Evolutionary conservation across 2,329 filamentous ascomycete species (phyloP).

Genomic region (Hymenoscyphus fructigenus): DNA sequence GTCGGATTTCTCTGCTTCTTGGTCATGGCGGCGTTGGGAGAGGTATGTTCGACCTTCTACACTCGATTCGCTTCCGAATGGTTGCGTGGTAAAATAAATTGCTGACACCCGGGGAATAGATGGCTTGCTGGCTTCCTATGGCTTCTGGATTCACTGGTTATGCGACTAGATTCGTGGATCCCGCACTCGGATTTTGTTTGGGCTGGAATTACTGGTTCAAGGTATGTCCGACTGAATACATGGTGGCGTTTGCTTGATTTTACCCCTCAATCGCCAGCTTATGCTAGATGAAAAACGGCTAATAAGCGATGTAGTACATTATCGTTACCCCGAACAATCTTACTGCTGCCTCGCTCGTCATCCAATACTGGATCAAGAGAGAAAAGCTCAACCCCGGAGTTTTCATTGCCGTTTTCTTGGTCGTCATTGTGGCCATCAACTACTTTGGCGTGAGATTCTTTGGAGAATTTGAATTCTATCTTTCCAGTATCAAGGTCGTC

Average conservation of each 20-base stretch:
- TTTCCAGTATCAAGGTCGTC: conserved; percentile 66
- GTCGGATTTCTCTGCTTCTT: conserved; percentile 73
- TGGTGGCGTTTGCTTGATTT: background rate
- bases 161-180: conserved; percentile 75
- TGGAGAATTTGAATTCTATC: conserved; percentile 55
- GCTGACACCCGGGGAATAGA: conserved; percentile 38
- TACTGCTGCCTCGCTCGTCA: conserved; percentile 73
- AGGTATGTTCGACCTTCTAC: conserved; percentile 65
- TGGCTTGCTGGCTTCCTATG: conserved; percentile 80
- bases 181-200: conserved; percentile 75
- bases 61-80: conserved; percentile 66
- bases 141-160: conserved; percentile 79
- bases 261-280: background rate
- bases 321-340: conserved; percentile 83
- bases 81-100: background rate
- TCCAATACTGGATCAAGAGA: conserved; percentile 70
- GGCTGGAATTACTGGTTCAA: conserved; percentile 35
- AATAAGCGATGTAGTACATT: conserved; percentile 55
- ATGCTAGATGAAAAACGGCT: background rate
- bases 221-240: conserved; percentile 16
- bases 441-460: conserved; percentile 49
- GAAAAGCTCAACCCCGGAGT: conserved; percentile 73
- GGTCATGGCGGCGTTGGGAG: conserved; percentile 78
- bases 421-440: conserved; percentile 64
- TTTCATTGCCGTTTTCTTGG: conserved; percentile 71